These are phyloP conservation scores for Pascua sp. DNA, from an alignment of 1,284 basidiomycete species.

Conservation along the genomic window DNA sequence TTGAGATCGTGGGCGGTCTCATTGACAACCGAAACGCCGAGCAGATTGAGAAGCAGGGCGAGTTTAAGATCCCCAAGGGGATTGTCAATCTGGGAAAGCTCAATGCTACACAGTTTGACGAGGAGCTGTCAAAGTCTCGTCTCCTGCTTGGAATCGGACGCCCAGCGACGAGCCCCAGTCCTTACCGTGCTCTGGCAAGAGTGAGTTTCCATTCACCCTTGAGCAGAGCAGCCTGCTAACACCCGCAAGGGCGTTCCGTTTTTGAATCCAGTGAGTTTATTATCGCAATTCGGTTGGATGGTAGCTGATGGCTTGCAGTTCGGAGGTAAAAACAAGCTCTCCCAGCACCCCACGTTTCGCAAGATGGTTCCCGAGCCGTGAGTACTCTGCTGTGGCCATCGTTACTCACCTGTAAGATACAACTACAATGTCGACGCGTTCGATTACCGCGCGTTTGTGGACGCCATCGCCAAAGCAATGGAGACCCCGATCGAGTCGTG, in stretches of 20 bases:
- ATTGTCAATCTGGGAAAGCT: slow-evolving; percentile 20
- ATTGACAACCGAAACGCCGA: slow-evolving; percentile 9
- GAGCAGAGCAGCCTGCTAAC: too few species aligned
- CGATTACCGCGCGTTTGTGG: slow-evolving; percentile 22
- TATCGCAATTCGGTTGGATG: too few species aligned
- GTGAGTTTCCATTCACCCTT: not conserved
- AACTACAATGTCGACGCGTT: slow-evolving; percentile 24
- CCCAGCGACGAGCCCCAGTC: slow-evolving; percentile 19
- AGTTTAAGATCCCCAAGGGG: slow-evolving; percentile 10
- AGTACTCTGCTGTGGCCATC: too few species aligned
- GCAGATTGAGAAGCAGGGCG: slow-evolving; percentile 1
- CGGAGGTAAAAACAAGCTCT: too few species aligned
- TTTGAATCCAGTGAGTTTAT: not conserved
- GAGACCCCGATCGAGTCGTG: slow-evolving; percentile 20
- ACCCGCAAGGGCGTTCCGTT: not conserved
- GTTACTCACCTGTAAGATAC: not conserved
- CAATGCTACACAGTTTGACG: slow-evolving; percentile 13
- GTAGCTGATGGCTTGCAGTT: too few species aligned
- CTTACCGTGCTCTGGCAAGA: slow-evolving; percentile 13
- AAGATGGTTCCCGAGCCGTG: too few species aligned
- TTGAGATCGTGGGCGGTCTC: slow-evolving; percentile 23
- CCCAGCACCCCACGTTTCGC: too few species aligned
- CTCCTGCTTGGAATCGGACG: slow-evolving; percentile 23
- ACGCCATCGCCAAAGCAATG: slow-evolving; percentile 19
- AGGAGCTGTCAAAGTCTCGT: slow-evolving; percentile 11